phyloP scores from a whole-genome alignment of 2,329 filamentous ascomycete species.

The Cladosporium sphaerospermum region DNA sequence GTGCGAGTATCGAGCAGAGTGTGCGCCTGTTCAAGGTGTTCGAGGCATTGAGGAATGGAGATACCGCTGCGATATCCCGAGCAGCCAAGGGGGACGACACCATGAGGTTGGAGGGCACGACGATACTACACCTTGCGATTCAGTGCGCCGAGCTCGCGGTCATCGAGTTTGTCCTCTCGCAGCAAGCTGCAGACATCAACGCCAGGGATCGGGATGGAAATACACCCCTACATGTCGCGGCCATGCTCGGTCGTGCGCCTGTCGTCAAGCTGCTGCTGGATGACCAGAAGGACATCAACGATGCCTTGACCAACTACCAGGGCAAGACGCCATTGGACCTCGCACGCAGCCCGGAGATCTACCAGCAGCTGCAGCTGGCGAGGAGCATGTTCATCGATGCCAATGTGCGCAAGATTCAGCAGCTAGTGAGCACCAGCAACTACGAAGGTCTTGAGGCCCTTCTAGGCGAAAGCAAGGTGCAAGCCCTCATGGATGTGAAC shows the following conservation, averaged over 20 bases:
- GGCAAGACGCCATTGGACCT: conserved; percentile 83
- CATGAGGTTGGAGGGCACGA: conserved; percentile 66
- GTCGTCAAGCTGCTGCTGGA: conserved; percentile 73
- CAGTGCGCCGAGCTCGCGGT: conserved; percentile 91
- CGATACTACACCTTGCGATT: conserved; percentile 85
- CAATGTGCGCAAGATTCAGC: conserved; percentile 78
- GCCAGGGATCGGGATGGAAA: conserved; percentile 89
- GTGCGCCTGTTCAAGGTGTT: conserved; percentile 92
- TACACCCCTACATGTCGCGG: conserved; percentile 83
- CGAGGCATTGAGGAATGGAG: conserved; percentile 82
- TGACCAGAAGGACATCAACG: conserved; percentile 77
- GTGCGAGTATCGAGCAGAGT: conserved; percentile 71
- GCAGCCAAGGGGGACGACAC: conserved; percentile 56
- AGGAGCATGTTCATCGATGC: conserved; percentile 83
- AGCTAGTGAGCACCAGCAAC: conserved; percentile 63
- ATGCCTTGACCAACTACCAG: conserved; percentile 76
- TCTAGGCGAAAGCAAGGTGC: conserved; percentile 76
- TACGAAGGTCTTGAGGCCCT: conserved; percentile 74
- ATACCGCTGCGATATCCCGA: conserved; percentile 83
- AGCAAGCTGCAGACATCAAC: conserved; percentile 64
- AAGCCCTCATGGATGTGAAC: conserved; percentile 86
- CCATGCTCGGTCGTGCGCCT: conserved; percentile 69
- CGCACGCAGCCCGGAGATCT: conserved; percentile 87
- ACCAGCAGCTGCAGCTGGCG: conserved; percentile 86
- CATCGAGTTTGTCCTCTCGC: conserved; percentile 86